Evolutionary conservation across 2,329 filamentous ascomycete species (phyloP).

Genomic region (Ophiostoma perfectum): DNA sequence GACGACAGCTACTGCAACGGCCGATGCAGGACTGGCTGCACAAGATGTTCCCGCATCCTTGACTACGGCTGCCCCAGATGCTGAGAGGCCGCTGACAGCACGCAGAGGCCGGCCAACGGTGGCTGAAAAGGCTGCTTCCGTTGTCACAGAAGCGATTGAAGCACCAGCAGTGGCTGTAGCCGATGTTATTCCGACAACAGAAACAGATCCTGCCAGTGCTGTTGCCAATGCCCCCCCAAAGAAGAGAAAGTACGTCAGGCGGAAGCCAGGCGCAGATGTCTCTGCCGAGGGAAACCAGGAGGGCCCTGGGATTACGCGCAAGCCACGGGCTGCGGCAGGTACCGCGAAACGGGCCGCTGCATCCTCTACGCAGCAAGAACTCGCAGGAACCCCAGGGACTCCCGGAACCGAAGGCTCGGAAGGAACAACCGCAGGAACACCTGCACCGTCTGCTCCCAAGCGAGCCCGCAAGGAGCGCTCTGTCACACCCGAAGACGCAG

Average conservation of each 20-base stretch:
- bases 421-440: not conserved
- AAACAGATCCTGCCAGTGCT: not conserved
- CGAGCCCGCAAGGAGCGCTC: constrained; percentile 40
- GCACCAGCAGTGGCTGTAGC: not conserved
- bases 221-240: constrained; percentile 11
- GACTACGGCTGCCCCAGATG: not conserved
- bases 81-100: not conserved
- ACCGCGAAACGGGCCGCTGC: constrained; percentile 7
- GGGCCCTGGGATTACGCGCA: not conserved
- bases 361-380: not conserved
- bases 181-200: not conserved
- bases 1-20: not conserved
- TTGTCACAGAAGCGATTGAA: not conserved
- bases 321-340: not conserved
- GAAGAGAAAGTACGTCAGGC: constrained; percentile 21
- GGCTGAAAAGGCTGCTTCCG: constrained; percentile 3
- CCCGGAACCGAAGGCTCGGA: not conserved
- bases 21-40: not conserved
- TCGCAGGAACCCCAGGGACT: constrained; percentile 10
- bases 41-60: not conserved
- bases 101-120: constrained; percentile 14
- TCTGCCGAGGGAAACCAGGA: not conserved
- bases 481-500: constrained; percentile 58
- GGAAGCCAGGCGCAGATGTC: constrained; percentile 8
- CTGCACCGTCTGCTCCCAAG: constrained; percentile 26